phyloP scores from a whole-genome alignment of 768 basidiomycete genomes.

The Sporobolomyces roseus region DNA sequence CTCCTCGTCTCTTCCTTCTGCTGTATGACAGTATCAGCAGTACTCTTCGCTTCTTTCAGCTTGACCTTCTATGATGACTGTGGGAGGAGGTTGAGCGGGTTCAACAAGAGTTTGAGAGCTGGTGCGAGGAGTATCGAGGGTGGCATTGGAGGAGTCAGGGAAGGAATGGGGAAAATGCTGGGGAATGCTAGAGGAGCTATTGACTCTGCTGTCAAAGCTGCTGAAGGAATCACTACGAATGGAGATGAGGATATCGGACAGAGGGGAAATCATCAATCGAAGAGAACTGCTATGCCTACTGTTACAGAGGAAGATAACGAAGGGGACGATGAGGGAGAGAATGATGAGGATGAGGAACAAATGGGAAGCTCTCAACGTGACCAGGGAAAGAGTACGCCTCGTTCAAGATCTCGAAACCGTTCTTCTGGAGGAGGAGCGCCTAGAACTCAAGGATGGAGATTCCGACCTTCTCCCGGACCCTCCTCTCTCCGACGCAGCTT shows the following conservation, averaged over 20 bases:
- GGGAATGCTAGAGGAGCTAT: conserved; percentile 26
- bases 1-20: conserved; percentile 32
- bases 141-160: conserved; percentile 20
- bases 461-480: neutral
- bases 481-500: neutral
- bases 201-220: conserved; percentile 10
- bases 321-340: neutral
- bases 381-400: neutral
- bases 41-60: conserved; percentile 28
- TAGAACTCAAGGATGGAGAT: neutral
- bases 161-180: conserved; percentile 23
- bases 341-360: too few relatives aligned
- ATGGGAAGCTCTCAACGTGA: too few relatives aligned
- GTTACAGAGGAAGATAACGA: neutral
- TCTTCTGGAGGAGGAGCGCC: too few relatives aligned
- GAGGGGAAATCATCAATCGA: neutral
- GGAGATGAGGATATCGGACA: neutral
- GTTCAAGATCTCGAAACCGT: neutral
- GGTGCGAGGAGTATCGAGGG: conserved; percentile 11
- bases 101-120: conserved; percentile 6
- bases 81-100: conserved; percentile 1
- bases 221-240: neutral
- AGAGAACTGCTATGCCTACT: conserved; percentile 14
- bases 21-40: conserved; percentile 25
- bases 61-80: conserved; percentile 39